Evolutionary conservation across 1,139 yeast species (phyloP).

Genomic region (Hanseniaspora gamundiae): DNA sequence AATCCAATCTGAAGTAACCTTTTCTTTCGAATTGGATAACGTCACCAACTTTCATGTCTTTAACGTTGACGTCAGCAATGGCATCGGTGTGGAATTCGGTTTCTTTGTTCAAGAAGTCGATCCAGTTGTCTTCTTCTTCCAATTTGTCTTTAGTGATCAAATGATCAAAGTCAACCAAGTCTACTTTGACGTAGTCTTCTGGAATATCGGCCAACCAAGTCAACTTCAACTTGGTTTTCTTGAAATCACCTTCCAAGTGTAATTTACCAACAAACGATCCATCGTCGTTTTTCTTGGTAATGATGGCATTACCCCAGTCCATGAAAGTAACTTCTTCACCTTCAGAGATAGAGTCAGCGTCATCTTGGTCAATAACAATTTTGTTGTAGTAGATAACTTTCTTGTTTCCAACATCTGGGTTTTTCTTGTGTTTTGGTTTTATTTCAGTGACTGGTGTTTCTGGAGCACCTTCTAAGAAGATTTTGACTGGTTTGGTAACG

Average conservation of each 20-base stretch:
- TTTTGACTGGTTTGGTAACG: constrained; percentile 53
- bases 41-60: constrained; percentile 68
- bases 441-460: constrained; percentile 47
- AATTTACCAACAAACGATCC: constrained; percentile 65
- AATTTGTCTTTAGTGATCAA: constrained; percentile 91
- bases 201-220: constrained; percentile 86
- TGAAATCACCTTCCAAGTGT: constrained; percentile 93
- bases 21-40: constrained; percentile 93
- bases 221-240: constrained; percentile 87
- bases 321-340: constrained; percentile 89
- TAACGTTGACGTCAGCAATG: constrained; percentile 70
- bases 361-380: constrained; percentile 76
- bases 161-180: constrained; percentile 86
- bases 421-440: constrained; percentile 92
- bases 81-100: constrained; percentile 80
- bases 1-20: constrained; percentile 85
- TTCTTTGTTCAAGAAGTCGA: constrained; percentile 78
- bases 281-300: constrained; percentile 57
- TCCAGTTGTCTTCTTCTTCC: constrained; percentile 90
- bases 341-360: constrained; percentile 59
- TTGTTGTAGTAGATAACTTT: constrained; percentile 55
- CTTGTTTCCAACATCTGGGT: constrained; percentile 81
- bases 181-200: constrained; percentile 54
- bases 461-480: constrained; percentile 57
- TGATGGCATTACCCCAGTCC: constrained; percentile 98